These are phyloP conservation scores for Mucor lusitanicus DNA, from an alignment of 371 early-diverging fungal genomes.

Conservation along the genomic window DNA sequence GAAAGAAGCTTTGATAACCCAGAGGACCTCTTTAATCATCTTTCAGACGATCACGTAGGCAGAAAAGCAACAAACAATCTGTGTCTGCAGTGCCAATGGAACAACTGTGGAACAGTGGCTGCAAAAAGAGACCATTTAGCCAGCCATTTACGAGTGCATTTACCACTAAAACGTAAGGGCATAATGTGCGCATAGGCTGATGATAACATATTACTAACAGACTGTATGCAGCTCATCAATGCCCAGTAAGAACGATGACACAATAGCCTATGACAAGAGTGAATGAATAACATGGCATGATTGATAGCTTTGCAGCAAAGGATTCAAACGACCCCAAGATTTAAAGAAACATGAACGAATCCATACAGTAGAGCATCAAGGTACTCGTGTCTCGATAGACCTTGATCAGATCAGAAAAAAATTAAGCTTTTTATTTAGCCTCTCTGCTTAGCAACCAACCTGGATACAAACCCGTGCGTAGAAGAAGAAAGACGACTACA, in stretches of 20 bases:
- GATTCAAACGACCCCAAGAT: slow-evolving; percentile 94
- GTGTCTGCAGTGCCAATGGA: slow-evolving; percentile 88
- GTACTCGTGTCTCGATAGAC: background rate
- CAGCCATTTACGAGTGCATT: slow-evolving; percentile 87
- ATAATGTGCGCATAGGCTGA: background rate
- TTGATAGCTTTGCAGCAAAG: slow-evolving; percentile 71
- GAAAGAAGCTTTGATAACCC: slow-evolving; percentile 62
- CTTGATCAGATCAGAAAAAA: background rate
- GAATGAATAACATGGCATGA: background rate
- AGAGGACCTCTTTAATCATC: slow-evolving; percentile 80
- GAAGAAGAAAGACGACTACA: slow-evolving; percentile 24
- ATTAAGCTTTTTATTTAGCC: slow-evolving; percentile 16
- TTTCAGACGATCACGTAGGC: slow-evolving; percentile 87
- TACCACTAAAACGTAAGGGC: slow-evolving; percentile 79
- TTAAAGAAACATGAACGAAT: slow-evolving; percentile 91
- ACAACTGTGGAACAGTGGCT: slow-evolving; percentile 69
- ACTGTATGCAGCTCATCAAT: slow-evolving; percentile 20
- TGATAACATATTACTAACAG: background rate
- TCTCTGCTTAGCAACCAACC: slow-evolving; percentile 44
- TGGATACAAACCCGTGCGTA: slow-evolving; percentile 37
- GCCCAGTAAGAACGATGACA: slow-evolving; percentile 19
- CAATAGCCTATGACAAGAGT: background rate
- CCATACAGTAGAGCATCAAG: slow-evolving; percentile 67
- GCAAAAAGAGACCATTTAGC: slow-evolving; percentile 93
- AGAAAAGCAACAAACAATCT: slow-evolving; percentile 89